Evolutionary conservation across 1,139 yeast genomes (phyloP), one percentile per base, ranked within the genome.

Genomic region (Sugiyamaella grinbergsii): DNA sequence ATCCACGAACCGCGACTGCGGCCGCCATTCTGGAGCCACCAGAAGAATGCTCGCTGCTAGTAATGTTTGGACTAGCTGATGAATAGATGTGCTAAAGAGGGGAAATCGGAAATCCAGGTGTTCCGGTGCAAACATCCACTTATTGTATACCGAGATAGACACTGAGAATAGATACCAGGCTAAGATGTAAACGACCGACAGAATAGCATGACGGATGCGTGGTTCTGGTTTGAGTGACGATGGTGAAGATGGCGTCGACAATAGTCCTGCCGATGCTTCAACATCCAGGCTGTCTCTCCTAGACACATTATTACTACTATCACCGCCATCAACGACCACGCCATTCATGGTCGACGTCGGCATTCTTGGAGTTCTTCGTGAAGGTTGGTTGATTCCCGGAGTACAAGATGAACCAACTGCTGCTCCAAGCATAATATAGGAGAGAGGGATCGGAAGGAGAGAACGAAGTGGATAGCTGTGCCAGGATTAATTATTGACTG

Each of bases 51-150:
- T 16, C 1, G 32, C 48, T 28, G 69, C 68, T 36, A 62, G 56
- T 5, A 54, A 37, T 31, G 59, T 54, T 54, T 93, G 77, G 29
- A 90, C 79, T 26, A 85, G 66, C 71, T 93, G 98, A 68, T 93
- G 98, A 58, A 85, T 77, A 4, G 91, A 75, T 0, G 98, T 93
- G 46, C 91, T 80, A 23, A 91, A 70, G 15, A 93, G 78, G 1
- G 98, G 98, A 66, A 81, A 93, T 43, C 81, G 79, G 64, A 93
- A 85, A 62, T 87, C 79, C 54, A 91, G 73, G 13, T 80, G 88
- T 66, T 69, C 76, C 43, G 68, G 66, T 38, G 94, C 91, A 71
- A 91, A 93, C 96, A 93, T 91, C 97, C 97, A 91, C 69, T 91
- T 93, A 73, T 93, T 93, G 72, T 93, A 93, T 31, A 91, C 75